Evolutionary conservation across 2,329 filamentous ascomycete species (phyloP).

Genomic region (Fusarium marasasianum): DNA sequence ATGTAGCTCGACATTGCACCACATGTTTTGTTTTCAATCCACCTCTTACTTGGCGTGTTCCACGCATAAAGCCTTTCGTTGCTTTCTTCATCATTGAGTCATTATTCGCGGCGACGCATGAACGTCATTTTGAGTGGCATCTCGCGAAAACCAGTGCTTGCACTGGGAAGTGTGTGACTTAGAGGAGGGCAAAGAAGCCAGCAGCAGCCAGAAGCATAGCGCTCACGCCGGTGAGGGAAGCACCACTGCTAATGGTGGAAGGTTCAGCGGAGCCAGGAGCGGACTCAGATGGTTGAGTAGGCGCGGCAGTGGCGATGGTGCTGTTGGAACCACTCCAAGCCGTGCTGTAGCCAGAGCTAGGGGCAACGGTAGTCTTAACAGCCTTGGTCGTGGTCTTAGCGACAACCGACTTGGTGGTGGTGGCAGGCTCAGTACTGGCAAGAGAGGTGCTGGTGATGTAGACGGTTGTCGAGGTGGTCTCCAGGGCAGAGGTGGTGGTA

Average conservation of each 20-base stretch:
- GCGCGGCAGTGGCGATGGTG: constrained; percentile 42
- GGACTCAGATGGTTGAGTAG: constrained; percentile 40
- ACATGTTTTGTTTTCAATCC: constrained; percentile 18
- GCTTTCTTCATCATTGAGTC: constrained; percentile 45
- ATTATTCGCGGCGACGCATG: constrained; percentile 48
- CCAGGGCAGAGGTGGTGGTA: constrained; percentile 40
- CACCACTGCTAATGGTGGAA: constrained; percentile 41
- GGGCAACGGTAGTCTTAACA: constrained; percentile 42
- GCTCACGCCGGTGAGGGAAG: constrained; percentile 48
- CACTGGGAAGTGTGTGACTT: constrained; percentile 41
- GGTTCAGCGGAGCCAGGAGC: constrained; percentile 31
- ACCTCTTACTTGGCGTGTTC: constrained; percentile 11
- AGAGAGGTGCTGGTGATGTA: constrained; percentile 37
- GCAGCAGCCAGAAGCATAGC: constrained; percentile 50
- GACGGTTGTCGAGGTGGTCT: constrained; percentile 44
- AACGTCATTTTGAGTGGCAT: constrained; percentile 12
- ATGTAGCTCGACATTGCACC: constrained; percentile 41
- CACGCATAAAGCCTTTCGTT: constrained; percentile 21
- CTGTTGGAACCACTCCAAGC: constrained; percentile 47
- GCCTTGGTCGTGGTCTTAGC: constrained; percentile 37
- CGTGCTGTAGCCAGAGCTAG: constrained; percentile 43
- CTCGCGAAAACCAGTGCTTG: constrained; percentile 27
- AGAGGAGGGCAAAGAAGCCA: constrained; percentile 50
- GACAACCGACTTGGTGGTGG: constrained; percentile 33
- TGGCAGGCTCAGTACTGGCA: constrained; percentile 28